Conservation (phyloP, 495 filamentous ascomycete species). For the Penicilliopsis zonata region DNA sequence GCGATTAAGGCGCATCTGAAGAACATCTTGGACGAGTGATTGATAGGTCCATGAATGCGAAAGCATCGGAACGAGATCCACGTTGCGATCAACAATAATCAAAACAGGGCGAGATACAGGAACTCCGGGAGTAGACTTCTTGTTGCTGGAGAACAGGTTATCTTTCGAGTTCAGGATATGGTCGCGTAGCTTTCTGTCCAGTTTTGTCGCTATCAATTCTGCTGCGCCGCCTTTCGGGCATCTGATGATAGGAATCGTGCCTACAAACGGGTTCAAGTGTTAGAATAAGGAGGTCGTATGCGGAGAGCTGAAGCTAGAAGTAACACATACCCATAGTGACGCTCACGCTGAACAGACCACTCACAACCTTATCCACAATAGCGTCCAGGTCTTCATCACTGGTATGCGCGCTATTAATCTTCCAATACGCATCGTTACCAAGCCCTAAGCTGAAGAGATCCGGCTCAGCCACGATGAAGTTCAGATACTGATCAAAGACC, state of each 20-base stretch:
- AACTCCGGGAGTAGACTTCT: constrained; percentile 41
- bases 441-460: constrained; percentile 91
- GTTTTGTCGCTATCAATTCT: constrained; percentile 84
- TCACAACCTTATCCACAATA: constrained; percentile 82
- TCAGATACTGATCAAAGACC: constrained; percentile 94
- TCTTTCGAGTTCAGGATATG: constrained; percentile 96
- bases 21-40: constrained; percentile 87
- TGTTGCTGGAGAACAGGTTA: constrained; percentile 65
- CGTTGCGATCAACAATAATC: constrained; percentile 84
- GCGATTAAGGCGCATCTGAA: constrained; percentile 89
- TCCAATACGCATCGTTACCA: constrained; percentile 83
- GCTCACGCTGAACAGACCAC: constrained; percentile 88
- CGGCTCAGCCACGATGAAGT: constrained; percentile 93
- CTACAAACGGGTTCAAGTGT: constrained; percentile 20
- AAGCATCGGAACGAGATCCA: constrained; percentile 96
- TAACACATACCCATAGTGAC: constrained; percentile 79
- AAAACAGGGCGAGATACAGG: constrained; percentile 69
- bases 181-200: constrained; percentile 91
- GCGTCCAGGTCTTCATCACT: constrained; percentile 81
- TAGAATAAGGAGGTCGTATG: not conserved
- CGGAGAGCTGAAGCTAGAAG: not conserved
- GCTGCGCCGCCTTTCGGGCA: constrained; percentile 87
- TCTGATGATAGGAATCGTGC: constrained; percentile 85
- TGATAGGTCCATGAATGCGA: constrained; percentile 99
- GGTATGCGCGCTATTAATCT: constrained; percentile 83